Base-by-base conservation (phyloP, 805 yeast genomes). In the Pichia pseudocactophila region DNA sequence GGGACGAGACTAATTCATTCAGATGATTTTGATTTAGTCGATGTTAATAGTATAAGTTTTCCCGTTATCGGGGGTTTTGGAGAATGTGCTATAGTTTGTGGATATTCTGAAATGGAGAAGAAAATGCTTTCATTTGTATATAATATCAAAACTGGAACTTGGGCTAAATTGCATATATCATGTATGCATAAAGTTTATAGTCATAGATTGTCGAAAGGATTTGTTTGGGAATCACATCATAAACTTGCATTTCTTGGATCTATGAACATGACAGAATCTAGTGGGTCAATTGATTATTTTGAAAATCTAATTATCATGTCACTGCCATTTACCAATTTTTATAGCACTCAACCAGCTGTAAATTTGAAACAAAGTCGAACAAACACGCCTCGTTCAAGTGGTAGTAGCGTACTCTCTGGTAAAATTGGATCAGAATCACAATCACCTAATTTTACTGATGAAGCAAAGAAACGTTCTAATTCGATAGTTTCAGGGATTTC, bases 221-320 rank as follows among this genome's bases (percentile, higher is more conserved):
- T 73, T 59, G 77, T 77, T 1, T 83, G 94, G 94, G 72, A 71
- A 27, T 80, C 89, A 1, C 94, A 83, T 58, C 90, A 83, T 54
- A 78, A 77, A 55, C 77, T 80, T 1, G 62, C 80, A 1, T 58
- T 81, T 25, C 52, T 83, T 30, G 92, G 92, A 1, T 35, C 47
- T 9, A 70, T 69, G 49, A 61, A 66, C n/a, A 67, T 74, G 3
- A 59, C 70, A 1, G 56, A 56, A 33, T 68, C 77, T 3, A 63
- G 73, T 3, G 69, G 76, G 40, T 63, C 72, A 41, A 63, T 71
- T 13, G 62, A 76, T 37, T 73, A 60, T 50, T 76, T 74, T 55
- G 67, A 73, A 13, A 53, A 63, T 27, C 62, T 71, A 59, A 58
- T 74, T 11, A 63, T 75, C 5, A 73, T 76, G 3, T 67, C 75